These are phyloP conservation scores for Wallacemonas sp. DNA, from an alignment of 208 protist genomes.

Conservation along the genomic window DNA sequence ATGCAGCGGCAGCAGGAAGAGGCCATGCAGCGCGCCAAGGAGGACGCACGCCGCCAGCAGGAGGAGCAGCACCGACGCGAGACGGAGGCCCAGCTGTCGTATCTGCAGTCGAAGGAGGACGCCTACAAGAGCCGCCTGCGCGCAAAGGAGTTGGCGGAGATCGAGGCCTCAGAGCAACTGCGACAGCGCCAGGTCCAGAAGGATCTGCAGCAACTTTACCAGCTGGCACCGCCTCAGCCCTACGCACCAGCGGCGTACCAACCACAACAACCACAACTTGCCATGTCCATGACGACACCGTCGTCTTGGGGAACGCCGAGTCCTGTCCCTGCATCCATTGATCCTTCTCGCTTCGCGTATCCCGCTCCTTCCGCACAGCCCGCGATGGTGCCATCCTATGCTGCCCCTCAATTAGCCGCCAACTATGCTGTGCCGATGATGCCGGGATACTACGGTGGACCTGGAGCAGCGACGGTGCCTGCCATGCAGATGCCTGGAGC, in stretches of 20 bases:
- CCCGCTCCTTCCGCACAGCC: not conserved
- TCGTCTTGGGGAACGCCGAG: not conserved
- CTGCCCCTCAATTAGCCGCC: not conserved
- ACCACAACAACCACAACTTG: no score
- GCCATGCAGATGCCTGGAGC: not conserved
- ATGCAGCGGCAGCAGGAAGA: slow-evolving; percentile 39
- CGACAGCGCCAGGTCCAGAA: slow-evolving; percentile 22
- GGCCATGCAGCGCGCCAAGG: slow-evolving; percentile 36
- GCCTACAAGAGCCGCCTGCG: slow-evolving; percentile 46
- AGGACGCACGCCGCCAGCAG: slow-evolving; percentile 22
- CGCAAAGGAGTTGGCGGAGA: slow-evolving; percentile 50
- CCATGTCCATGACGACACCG: no score
- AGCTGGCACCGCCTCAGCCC: not conserved
- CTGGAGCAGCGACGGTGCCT: no score
- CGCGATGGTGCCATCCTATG: not conserved
- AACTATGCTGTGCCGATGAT: not conserved
- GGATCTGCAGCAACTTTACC: not conserved
- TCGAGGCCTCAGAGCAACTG: slow-evolving; percentile 26
- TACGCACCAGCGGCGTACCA: not conserved
- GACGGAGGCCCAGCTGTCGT: slow-evolving; percentile 37
- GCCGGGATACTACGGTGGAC: not conserved
- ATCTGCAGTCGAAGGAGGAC: slow-evolving; percentile 61
- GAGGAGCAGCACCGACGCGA: slow-evolving; percentile 28
- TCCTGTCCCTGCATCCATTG: not conserved
- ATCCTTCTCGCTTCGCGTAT: slow-evolving; percentile 1